Conservation (phyloP, 106 monocot genomes). For the Dendrobium officinale region DNA sequence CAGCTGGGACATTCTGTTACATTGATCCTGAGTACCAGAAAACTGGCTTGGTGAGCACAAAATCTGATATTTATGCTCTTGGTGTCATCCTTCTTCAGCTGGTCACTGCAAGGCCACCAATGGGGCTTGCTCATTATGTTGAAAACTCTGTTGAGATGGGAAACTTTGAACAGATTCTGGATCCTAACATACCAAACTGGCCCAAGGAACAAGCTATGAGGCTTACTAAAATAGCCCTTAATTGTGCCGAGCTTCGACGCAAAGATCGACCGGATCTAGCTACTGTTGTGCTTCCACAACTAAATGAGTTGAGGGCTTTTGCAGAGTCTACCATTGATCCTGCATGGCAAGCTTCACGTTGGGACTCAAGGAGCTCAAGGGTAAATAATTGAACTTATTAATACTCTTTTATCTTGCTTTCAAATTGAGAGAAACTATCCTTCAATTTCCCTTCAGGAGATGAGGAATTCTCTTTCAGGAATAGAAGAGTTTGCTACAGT, state of each 20-base stretch:
- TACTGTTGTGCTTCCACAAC: slow-evolving; percentile 33
- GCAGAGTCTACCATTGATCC: slow-evolving; percentile 12
- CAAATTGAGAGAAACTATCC: neutral
- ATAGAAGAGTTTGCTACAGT: neutral
- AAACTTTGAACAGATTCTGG: slow-evolving; percentile 25
- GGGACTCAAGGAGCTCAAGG: neutral
- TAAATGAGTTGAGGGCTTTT: slow-evolving; percentile 23
- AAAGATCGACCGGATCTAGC: slow-evolving; percentile 53
- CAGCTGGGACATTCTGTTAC: slow-evolving; percentile 66
- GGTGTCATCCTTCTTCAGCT: slow-evolving; percentile 61
- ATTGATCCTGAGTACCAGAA: slow-evolving; percentile 79
- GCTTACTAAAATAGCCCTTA: slow-evolving; percentile 34
- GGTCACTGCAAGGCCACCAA: slow-evolving; percentile 38
- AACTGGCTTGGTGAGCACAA: slow-evolving; percentile 48
- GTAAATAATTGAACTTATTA: neutral
- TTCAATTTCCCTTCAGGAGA: neutral
- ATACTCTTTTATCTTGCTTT: neutral
- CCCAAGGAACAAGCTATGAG: slow-evolving; percentile 36
- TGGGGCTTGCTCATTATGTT: slow-evolving; percentile 42
- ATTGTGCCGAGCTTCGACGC: slow-evolving; percentile 45
- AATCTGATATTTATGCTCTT: slow-evolving; percentile 58
- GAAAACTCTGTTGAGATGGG: slow-evolving; percentile 34
- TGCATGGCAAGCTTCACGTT: neutral
- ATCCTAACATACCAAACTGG: slow-evolving; percentile 37
- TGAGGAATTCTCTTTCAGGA: neutral